Conservation (phyloP, 129 eudicot genomes). For the Artemisia argyi region DNA sequence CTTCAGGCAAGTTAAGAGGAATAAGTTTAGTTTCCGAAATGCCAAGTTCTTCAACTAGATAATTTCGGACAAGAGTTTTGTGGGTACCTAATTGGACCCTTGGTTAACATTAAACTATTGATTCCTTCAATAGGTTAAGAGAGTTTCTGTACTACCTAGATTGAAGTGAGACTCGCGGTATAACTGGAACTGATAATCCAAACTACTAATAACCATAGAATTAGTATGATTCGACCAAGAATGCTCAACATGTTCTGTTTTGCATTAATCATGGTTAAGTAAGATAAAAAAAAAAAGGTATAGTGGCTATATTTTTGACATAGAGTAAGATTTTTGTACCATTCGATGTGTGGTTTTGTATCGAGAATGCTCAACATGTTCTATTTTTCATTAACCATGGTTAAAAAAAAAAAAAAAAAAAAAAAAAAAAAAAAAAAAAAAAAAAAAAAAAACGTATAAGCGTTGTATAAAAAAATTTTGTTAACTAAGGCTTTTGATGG, state of each 20-base stretch:
- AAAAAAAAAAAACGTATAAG: no score
- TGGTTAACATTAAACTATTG: conserved; percentile 42
- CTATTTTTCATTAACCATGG: no score
- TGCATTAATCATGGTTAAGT: conserved; percentile 32
- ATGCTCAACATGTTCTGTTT: conserved; percentile 60
- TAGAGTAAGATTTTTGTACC: no score
- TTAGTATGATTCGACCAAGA: conserved; percentile 56
- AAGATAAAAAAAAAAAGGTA: neutral
- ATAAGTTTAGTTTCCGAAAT: conserved; percentile 54
- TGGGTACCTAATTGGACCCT: conserved; percentile 62
- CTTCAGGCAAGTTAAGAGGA: conserved; percentile 54
- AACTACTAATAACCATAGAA: conserved; percentile 70
- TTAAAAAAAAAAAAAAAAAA: no score
- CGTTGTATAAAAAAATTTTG: no score
- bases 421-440: no score
- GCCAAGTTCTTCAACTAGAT: conserved; percentile 53
- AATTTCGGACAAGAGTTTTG: conserved; percentile 55
- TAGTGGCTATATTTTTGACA: no score
- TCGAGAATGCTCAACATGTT: no score
- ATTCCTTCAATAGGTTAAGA: conserved; percentile 68
- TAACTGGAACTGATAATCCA: conserved; percentile 70
- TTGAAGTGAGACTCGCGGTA: conserved; percentile 74
- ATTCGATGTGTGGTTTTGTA: no score
- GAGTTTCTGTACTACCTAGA: conserved; percentile 64
- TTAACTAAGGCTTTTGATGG: no score